These are phyloP conservation scores for Candida patagonica DNA, from an alignment of 805 yeast genomes.

Conservation along the genomic window DNA sequence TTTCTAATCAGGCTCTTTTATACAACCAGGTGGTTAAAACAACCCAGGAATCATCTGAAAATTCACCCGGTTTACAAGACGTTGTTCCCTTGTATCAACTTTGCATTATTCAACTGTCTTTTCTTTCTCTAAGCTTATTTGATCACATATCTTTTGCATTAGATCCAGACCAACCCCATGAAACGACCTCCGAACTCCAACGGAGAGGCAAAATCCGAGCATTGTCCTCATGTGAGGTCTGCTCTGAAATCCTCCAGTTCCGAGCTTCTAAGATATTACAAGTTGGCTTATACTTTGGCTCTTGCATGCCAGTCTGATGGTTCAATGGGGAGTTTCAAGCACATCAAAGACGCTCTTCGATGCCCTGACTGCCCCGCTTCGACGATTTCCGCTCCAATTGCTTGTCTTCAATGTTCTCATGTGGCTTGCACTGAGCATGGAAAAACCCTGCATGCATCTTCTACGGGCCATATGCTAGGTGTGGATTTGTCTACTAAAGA, in stretches of 20 bases:
- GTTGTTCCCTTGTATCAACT: no score
- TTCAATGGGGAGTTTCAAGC: no score
- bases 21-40: no score
- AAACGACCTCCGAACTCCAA: slow-evolving; percentile 2
- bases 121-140: no score
- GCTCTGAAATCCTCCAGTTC: not conserved
- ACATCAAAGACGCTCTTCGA: not conserved
- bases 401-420: slow-evolving; percentile 16
- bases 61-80: no score
- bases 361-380: slow-evolving; percentile 1
- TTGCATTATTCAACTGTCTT: no score
- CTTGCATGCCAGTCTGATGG: no score
- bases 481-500: slow-evolving; percentile 48
- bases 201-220: not conserved
- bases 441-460: slow-evolving; percentile 8
- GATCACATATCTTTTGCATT: no score
- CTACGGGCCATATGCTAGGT: slow-evolving; percentile 34
- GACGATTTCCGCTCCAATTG: slow-evolving; percentile 3
- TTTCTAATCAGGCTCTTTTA: no score
- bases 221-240: not conserved
- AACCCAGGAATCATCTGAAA: no score
- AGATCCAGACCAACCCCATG: no score
- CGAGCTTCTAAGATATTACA: slow-evolving; percentile 7
- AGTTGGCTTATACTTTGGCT: slow-evolving; percentile 12
- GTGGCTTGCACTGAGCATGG: slow-evolving; percentile 14